Base-by-base conservation (phyloP, 2,329 filamentous ascomycete genomes). In the Acarospora socialis region DNA sequence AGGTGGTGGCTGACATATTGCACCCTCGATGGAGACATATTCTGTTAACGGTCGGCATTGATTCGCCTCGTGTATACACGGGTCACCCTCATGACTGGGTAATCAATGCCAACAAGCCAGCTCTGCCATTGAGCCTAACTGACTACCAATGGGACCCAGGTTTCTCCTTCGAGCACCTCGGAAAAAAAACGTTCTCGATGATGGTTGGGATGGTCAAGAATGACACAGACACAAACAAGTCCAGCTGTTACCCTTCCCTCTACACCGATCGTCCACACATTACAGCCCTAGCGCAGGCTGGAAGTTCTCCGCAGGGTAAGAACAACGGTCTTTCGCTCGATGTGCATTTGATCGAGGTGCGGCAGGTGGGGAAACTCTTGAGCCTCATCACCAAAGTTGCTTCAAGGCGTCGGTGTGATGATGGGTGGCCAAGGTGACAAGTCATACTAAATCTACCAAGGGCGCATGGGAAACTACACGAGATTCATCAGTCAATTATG, bases 401-500 rank as follows among this genome's bases (percentile, higher is more conserved):
- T 72, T 7, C 48, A 56, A 5, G 61, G 63, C 36, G 49, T 65
- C 8, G 68, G 73, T 41, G 66, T 72, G 6, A 70, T 73, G 67
- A 52, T 64, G 33, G 57, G 58, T 17, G 57, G 56, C 1, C 55
- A 57, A 0, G 43, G 45, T 3, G 43, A 38, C 3, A 40, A 35
- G 17, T 43, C 41, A 2, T 73, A 71, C 42, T 68, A 73, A 44
- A 71, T 73, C 33, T 73, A 61, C 56, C 68, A 73, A 44, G 68
- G 66, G 1, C 49, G 51, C 33, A 57, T 62, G 46, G 65, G 68
- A 3, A 73, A 73, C 43, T 70, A 66, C 40, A 72, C 68, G 2
- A 55, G 67, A 1, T 73, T 73, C 42, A 61, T 71, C 23, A 73
- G 72, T 26, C 63, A 73, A 43, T 70, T 65, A 26, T 73, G 68